These are phyloP conservation scores for Neocucurbitaria cava DNA, from an alignment of 2,329 filamentous ascomycete species.

Conservation along the genomic window DNA sequence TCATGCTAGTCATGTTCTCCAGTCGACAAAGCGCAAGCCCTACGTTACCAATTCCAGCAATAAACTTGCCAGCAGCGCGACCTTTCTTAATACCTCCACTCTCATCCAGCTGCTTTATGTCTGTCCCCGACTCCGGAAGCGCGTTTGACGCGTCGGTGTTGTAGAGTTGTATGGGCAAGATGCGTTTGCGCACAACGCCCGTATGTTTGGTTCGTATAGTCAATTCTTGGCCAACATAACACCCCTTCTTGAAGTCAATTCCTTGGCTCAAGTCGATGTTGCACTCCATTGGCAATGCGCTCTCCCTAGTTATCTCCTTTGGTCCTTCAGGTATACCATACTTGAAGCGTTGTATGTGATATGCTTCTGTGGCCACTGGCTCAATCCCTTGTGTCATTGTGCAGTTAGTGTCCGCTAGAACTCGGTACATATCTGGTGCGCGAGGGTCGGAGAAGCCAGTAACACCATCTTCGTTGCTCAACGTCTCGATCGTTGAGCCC, in stretches of 20 bases:
- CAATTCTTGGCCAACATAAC: constrained; percentile 95
- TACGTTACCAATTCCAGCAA: constrained; percentile 81
- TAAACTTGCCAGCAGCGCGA: constrained; percentile 80
- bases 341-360: constrained; percentile 78
- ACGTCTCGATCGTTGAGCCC: constrained; percentile 51
- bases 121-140: constrained; percentile 54
- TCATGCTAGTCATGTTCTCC: constrained; percentile 87
- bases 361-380: constrained; percentile 56
- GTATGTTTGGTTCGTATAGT: constrained; percentile 95
- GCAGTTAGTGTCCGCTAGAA: constrained; percentile 4
- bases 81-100: constrained; percentile 54
- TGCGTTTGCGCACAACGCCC: constrained; percentile 88
- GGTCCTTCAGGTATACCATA: constrained; percentile 86
- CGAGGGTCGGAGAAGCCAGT: constrained; percentile 32
- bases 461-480: constrained; percentile 12
- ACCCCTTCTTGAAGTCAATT: constrained; percentile 94
- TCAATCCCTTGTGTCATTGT: constrained; percentile 5
- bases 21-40: constrained; percentile 86
- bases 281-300: constrained; percentile 82
- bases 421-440: constrained; percentile 17
- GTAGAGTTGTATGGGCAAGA: constrained; percentile 82
- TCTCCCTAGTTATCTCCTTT: constrained; percentile 73
- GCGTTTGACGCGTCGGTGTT: constrained; percentile 13
- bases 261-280: constrained; percentile 87
- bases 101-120: constrained; percentile 61